A percentile compares a stretch with the other conserved stretches of the same genome.
Evolutionary conservation across 1,284 basidiomycete species (phyloP).

Genomic region (Leccinum proximum): DNA sequence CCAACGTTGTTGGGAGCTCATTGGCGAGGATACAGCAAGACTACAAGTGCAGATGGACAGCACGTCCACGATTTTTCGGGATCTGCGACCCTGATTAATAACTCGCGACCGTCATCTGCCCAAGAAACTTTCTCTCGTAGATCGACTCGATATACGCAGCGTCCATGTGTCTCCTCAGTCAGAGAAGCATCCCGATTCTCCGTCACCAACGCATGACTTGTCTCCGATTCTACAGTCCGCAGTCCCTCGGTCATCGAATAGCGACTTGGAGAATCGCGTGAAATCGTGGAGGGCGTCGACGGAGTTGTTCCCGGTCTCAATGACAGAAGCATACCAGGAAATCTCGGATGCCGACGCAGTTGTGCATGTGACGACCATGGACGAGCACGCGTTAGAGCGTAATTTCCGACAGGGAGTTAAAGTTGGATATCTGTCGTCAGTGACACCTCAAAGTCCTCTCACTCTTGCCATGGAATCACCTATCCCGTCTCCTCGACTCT

Average conservation of each 20-base stretch:
- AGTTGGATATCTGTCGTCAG: constrained; percentile 62
- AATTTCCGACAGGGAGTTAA: constrained; percentile 25
- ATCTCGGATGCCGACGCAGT: constrained; percentile 8
- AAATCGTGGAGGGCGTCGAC: constrained; percentile 64
- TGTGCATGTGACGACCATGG: constrained; percentile 11
- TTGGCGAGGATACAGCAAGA: constrained; percentile 51
- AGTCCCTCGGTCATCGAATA: constrained; percentile 47
- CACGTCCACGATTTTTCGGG: constrained; percentile 34
- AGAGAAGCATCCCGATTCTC: constrained; percentile 19
- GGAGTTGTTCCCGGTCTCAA: constrained; percentile 43
- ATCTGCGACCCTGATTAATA: constrained; percentile 25
- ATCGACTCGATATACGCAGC: constrained; percentile 50
- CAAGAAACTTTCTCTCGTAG: constrained; percentile 63
- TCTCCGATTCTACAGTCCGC: constrained; percentile 64
- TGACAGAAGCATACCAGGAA: constrained; percentile 36
- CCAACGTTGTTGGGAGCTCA: constrained; percentile 35
- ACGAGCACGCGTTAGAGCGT: constrained; percentile 22
- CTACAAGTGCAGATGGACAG: constrained; percentile 44
- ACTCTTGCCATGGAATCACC: constrained; percentile 38
- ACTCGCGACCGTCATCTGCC: constrained; percentile 47
- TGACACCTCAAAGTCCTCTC: constrained; percentile 58
- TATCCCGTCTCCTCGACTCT: constrained; percentile 34
- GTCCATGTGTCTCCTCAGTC: constrained; percentile 33
- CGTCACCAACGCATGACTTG: constrained; percentile 37
- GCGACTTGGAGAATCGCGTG: constrained; percentile 52